Conservation (phyloP, 2,329 filamentous ascomycete species). For the Plenodomus biglobosus region DNA sequence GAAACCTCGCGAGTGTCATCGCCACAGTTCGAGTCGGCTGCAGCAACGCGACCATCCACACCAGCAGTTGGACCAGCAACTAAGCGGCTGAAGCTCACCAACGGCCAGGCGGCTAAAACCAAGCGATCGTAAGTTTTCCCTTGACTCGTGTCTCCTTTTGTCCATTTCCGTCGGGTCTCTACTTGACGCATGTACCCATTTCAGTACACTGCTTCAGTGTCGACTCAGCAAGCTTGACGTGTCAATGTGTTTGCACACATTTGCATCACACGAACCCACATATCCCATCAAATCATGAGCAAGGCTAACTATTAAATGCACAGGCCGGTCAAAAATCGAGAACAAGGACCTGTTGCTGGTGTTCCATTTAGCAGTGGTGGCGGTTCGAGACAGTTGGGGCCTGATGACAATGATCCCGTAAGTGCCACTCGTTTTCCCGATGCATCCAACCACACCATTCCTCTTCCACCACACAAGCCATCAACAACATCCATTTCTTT, state of each 20-base stretch:
- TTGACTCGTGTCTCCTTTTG: conserved; percentile 13
- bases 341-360: conserved; percentile 64
- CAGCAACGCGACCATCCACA: conserved; percentile 38
- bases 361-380: conserved; percentile 59
- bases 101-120: conserved; percentile 40
- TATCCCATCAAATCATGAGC: conserved; percentile 25
- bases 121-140: conserved; percentile 43
- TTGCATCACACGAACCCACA: conserved; percentile 21
- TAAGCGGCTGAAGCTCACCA: conserved; percentile 41
- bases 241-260: conserved; percentile 27
- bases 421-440: conserved; percentile 49
- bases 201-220: conserved; percentile 28
- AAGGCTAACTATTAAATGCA: conserved; percentile 36
- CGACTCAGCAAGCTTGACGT: conserved; percentile 40
- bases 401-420: conserved; percentile 59
- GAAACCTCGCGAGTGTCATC: conserved; percentile 35
- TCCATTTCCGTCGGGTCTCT: conserved; percentile 16
- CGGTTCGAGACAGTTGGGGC: conserved; percentile 63
- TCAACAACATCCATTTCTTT: conserved; percentile 32
- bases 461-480: conserved; percentile 42
- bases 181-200: conserved; percentile 27
- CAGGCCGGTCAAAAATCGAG: conserved; percentile 77
- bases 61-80: conserved; percentile 32
- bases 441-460: conserved; percentile 47
- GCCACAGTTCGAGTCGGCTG: conserved; percentile 34